Base-by-base conservation (phyloP, 768 basidiomycete species). In the Pisolithus orientalis region DNA sequence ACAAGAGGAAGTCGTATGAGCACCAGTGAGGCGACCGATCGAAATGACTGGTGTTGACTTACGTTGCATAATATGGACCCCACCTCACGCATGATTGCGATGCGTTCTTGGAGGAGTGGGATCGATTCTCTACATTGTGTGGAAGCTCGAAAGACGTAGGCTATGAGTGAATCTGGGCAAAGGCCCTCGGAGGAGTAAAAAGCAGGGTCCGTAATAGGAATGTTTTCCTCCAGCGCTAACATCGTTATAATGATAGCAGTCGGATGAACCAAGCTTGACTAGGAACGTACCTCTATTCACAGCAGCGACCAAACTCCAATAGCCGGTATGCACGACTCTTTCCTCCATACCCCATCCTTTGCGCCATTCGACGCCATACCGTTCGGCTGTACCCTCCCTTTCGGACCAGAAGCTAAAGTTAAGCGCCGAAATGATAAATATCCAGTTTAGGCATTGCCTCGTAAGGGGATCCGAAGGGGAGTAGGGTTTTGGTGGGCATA, bases 391-490 rank as follows among this genome's bases (percentile, higher is more conserved):
- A 0, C 81, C 80, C 55, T 85, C 82, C 39, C 68, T 75, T 62
- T 85, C 82, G 0, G 86, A 91, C 93, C 94, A 94, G 67, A 90
- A 95, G 60, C 80, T 88, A 67, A 90, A 95, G 67, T 92, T 95
- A 47, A 91, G 77, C 14, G 84, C 79, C 2, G 87, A 92, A 39
- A 94, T 84, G 54, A 90, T 79, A 68, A 94, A 94, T 53, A 94
- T 85, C 91, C 91, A 94, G 69, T 93, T 73, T 28, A 94, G 71
- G 44, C 77, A 79, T 39, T 72, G 68, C 62, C 72, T 78, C 38
- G 82, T 87, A 53, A 74, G 67, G 7, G 82, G 77, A 50, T 84
- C 68, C 11, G 69, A 60, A 8, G 78, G 63, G 54, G 76, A 69
- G 67, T 83, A 82, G 0, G 82, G 81, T 56, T 87, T 83, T 0